Conservation (phyloP, 1,139 yeast species). For the Yamadazyma aaseri region DNA sequence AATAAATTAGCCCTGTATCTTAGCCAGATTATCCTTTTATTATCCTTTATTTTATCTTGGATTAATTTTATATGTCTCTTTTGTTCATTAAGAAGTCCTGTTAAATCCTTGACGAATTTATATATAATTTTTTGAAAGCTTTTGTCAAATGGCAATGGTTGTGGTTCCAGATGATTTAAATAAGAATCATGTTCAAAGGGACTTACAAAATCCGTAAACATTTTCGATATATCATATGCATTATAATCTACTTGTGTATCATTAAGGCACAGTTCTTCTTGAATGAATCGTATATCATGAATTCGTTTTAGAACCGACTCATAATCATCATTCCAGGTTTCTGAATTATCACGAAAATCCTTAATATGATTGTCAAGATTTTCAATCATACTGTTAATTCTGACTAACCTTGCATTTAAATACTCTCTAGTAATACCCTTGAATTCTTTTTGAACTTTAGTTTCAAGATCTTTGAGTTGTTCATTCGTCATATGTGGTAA, state of each 20-base stretch:
- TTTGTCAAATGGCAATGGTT: constrained; percentile 5
- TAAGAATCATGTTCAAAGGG: constrained; percentile 35
- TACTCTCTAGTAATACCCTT: constrained; percentile 27
- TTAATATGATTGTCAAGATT: constrained; percentile 28
- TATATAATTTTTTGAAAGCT: constrained; percentile 5
- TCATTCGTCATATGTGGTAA: constrained; percentile 25
- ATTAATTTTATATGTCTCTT: constrained; percentile 29
- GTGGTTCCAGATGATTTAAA: constrained; percentile 10
- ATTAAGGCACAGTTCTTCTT: constrained; percentile 28
- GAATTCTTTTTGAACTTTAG: constrained; percentile 31
- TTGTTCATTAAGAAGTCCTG: constrained; percentile 28
- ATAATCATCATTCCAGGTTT: constrained; percentile 35
- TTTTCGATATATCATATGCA: constrained; percentile 24
- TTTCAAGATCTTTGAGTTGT: constrained; percentile 30
- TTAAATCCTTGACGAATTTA: constrained; percentile 20
- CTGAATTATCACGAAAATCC: constrained; percentile 28
- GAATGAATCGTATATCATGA: constrained; percentile 28
- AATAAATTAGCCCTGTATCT: constrained; percentile 27
- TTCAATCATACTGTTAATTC: constrained; percentile 32
- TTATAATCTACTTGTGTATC: constrained; percentile 14
- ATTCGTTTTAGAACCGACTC: constrained; percentile 36
- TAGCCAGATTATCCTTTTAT: constrained; percentile 34
- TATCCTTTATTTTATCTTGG: constrained; percentile 22
- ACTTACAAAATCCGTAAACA: constrained; percentile 29
- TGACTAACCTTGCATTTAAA: constrained; percentile 28